Evolutionary conservation across 805 yeast genomes (phyloP), one percentile per base, ranked within the genome.

Genomic region (Blastobotrys chiropterorum): DNA sequence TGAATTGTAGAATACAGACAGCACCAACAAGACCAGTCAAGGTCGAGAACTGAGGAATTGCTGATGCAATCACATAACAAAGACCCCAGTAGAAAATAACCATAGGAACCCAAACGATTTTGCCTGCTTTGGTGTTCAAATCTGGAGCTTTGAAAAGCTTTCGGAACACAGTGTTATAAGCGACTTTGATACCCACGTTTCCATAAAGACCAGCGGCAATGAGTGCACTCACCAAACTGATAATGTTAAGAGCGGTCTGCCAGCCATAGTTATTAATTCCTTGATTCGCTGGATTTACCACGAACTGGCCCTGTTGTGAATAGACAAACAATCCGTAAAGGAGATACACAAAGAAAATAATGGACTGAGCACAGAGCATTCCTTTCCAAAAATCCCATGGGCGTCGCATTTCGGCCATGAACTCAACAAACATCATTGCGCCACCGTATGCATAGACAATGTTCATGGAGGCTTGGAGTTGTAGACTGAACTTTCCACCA

Each of bases 381-480:
- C 78, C 78, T 60, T 74, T 73, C 72, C 75, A 68, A 63, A 76
- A 76, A 52, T 76, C 79, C 68, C 64, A 63, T 6, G 80, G 80
- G 47, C 73, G 67, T 51, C 62, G 67, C 77, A 76, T 71, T 60
- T 76, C 80, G 8, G 79, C 72, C 65, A 76, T 66, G 48, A 76
- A 68, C 57, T 76, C 78, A 15, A 73, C 69, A 63, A 74, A 75
- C 47, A 75, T 71, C 55, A 75, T 68, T n/a, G 79, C 75, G 55
- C 80, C 80, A 40, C 79, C 80, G 67, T 73, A 76, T 2, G 78
- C 72, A 60, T 71, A 76, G 16, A 76, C 76, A 55, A 75, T 68
- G 59, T 75, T 75, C 63, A 74, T 68, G 53, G 72, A 60, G 15
- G 75, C 75, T 16, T 63, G 65, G 44, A 73, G 62, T 53, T 67